Base-by-base conservation (phyloP, 2,329 filamentous ascomycete genomes). In the Pyricularia sp. region DNA sequence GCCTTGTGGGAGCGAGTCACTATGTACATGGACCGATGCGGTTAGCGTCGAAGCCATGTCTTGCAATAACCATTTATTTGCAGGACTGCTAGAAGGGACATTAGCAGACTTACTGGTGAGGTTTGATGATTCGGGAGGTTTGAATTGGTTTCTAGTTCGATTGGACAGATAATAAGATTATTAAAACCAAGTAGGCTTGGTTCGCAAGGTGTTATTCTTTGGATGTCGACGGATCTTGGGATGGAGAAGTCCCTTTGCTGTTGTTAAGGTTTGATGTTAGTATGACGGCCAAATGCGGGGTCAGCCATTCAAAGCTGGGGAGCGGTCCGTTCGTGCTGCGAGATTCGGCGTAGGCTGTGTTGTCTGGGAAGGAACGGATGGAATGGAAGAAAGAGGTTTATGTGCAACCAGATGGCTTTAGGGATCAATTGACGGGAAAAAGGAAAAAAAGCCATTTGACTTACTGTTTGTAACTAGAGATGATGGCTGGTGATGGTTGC, bases 1-100 rank as follows among this genome's bases (percentile, higher is more conserved):
- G 86, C 88, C 85, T 98, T 99, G 88, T 94, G 92, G 73, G 94
- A 96, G 79, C 95, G 94, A 84, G 95, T 97, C 94, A 99, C 94
- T 97, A 7, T 7, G 3, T 26, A 58, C 2, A 36, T 10, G 31
- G n/a, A 70, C 12, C 9, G 26, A 28, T 20, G 61, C 14, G 20
- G 64, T 36, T 36, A 42, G 31, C 11, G 6, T 25, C 4, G 9
- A 23, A 23, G 20, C 30, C 64, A 25, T 36, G 31, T 25, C 31
- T 11, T 25, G 31, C 3, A 50, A 7, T 50, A 50, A 50, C 42
- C 20, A 50, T 50, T 50, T 2, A 50, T 2, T 50, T 50, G 6
- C 42, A 50, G 12, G 33, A 20, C 14, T 14, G 31, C 31, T n/a
- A 28, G 9, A 14, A 20, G 5, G 36, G 17, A 17, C 10, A 59